Base-by-base conservation (phyloP, 192 early-diverging fungal genomes). In the Cetraspora pellucida region DNA sequence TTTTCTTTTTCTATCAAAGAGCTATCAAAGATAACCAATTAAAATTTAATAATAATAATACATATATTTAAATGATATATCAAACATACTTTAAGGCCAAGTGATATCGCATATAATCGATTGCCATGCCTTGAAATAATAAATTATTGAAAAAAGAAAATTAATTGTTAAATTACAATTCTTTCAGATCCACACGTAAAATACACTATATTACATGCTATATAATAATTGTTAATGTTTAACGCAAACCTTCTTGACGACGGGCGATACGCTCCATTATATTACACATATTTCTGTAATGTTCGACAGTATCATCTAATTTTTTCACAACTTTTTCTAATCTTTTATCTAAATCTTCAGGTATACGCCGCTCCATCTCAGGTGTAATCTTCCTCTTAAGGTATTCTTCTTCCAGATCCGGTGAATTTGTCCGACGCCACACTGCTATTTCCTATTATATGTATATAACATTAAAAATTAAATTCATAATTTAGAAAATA, bases 191-290 rank as follows among this genome's bases (percentile, higher is more conserved):
- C 8, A 10, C 14, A 9, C 43, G 21, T 30, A 65, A 13, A 37
- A 17, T 16, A 19, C 3, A 25, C 17, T 46, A 79, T 84, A 77
- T 37, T 37, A 37, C 7, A 7, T 37, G 37, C 3, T 37, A 37
- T 37, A 37, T 37, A 5, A 37, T 37, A 37, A n/a, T n/a, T n/a
- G n/a, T n/a, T n/a, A n/a, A n/a, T 0, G 47, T 16, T 16, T 19
- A 54, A 19, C 19, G 5, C 50, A 4, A 54, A 54, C 89, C 90
- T 79, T 91, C 90, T 52, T 83, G 83, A 8, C 91, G 80, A 77
- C 84, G 81, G n/a, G 89, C 83, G 50, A 88, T 82, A 60, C 90
- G 82, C 43, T 91, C 91, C 81, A 90, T 82, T 65, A 90, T 77
- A 57, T 80, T 79, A n/a, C 85, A 85, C 79, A 91, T 79, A 67